A percentile compares a stretch with the other conserved stretches of the same genome.
Conservation (phyloP, 2,329 filamentous ascomycete genomes). For the Seiridium unicorne region DNA sequence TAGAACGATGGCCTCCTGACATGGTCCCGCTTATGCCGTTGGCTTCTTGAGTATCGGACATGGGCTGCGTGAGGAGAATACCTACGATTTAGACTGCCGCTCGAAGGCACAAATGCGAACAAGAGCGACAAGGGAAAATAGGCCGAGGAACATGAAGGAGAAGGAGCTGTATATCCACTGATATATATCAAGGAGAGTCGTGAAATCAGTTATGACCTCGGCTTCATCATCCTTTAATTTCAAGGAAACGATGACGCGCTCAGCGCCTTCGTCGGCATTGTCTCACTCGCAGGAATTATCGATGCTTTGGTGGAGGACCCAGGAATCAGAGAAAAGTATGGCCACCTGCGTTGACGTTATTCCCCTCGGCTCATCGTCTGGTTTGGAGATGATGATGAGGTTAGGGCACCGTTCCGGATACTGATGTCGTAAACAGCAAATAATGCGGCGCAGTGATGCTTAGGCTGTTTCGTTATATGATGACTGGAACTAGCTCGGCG, state of each 20-base stretch:
- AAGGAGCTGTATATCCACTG: conserved; percentile 24
- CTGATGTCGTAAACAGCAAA: not conserved
- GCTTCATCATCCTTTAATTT: conserved; percentile 24
- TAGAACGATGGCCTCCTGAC: not conserved
- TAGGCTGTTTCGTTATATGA: not conserved
- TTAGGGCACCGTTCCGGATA: not conserved
- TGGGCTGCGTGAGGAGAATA: not conserved
- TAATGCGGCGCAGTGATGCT: not conserved
- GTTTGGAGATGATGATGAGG: not conserved
- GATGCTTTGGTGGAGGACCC: conserved; percentile 25
- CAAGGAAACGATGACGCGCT: conserved; percentile 26
- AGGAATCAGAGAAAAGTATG: not conserved
- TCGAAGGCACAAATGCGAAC: not conserved
- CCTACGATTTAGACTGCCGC: not conserved
- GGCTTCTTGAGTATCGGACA: not conserved
- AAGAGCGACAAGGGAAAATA: not conserved
- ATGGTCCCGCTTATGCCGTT: not conserved
- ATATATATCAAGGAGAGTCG: conserved; percentile 34
- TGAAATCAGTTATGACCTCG: conserved; percentile 29
- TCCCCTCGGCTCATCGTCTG: not conserved
- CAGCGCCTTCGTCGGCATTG: conserved; percentile 24
- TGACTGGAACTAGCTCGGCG: too few relatives aligned
- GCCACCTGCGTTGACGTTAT: not conserved
- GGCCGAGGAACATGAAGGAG: not conserved
- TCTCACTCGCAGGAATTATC: conserved; percentile 27